Evolutionary conservation across 208 protist genomes (phyloP), one percentile per base, ranked within the genome.

Genomic region (Leishmania gerbilli): DNA sequence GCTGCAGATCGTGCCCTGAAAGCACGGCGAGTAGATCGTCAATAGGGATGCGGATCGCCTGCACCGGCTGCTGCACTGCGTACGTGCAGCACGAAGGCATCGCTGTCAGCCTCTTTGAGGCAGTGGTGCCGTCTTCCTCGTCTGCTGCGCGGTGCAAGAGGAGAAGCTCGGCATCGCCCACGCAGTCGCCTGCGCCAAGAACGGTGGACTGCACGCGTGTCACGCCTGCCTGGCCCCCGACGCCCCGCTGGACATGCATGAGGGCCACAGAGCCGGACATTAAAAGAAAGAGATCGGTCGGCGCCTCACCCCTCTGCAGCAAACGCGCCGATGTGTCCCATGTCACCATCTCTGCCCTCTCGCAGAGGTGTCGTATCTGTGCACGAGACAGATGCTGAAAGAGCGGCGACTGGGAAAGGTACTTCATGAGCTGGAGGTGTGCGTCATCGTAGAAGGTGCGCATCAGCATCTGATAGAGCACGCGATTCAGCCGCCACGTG

Each of bases 401-500:
- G n/a, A 83, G 79, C 11, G 74, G 34, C 31, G 58, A 83, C 47
- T 83, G 71, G 11, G 74, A 62, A 27, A 83, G 60, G 17, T n/a
- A 31, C 21, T 13, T 31, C 15, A 79, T n/a, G 6, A 83, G 19
- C 17, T 64, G 60, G 13, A 9, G 31, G 31, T 51, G 74, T 49
- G 65, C 49, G 31, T 49, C 45, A 42, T 83, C 74, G 49, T 79
- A 65, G 37, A 74, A 55, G 58, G 68, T 62, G 1, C 79, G 74
- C 34, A 79, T 64, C 13, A 83, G 64, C 51, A 78, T 47, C 53
- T 83, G 79, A 13, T 83, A 83, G 27, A 34, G 74, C 17, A 74
- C 51, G 6, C 74, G 79, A 58, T 67, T 83, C 27, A 83, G 24
- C 49, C 74, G 17, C 79, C 79, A 83, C 31, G 74, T 83, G 53